Base-by-base conservation (phyloP, 129 eudicot species). In the Flaveria linearis region DNA sequence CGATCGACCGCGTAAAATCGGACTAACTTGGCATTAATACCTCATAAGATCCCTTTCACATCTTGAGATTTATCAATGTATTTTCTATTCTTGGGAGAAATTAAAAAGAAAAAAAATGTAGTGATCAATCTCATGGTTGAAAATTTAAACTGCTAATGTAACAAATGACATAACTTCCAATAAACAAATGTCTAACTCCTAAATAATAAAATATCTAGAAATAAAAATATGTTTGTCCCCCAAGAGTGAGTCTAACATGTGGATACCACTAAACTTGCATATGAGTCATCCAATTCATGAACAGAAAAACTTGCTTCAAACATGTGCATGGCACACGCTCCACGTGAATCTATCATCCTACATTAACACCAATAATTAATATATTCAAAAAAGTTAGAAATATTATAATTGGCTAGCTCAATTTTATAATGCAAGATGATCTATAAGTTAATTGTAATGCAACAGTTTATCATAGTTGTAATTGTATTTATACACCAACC, bases 321-420 rank as follows among this genome's bases (percentile, higher is more conserved):
- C 71, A 47, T 71, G 77, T 46, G 82, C 62, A 71, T 36, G 57
- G 23, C 82, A 78, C 82, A 26, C 60, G 20, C 82, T 71, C 77
- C 57, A 72, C 77, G 46, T 50, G 77, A 33, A 47, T 71, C 16
- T 70, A 18, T 50, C 39, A 11, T 52, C 36, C 63, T 14, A 76
- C 23, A 7, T 1, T 33, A 5, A 16, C 28, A 9, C 41, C 72
- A 33, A 26, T 75, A 20, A 20, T 39, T 75, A 20, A 20, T 39
- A 33, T 66, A 57, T 57, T 18, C 63, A 56, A 7, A 56, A 12
- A 56, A 56, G 63, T 18, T 56, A 56, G 5, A 56, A 56, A 20
- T 56, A 56, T 56, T 56, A 56, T 7, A 8, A 20, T 20, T 57
- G 28, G 8, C 14, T 11, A 57, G 9, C 22, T 57, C 33, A 57